Conservation (phyloP, 306 rosid species). For the Alnus rubra region DNA sequence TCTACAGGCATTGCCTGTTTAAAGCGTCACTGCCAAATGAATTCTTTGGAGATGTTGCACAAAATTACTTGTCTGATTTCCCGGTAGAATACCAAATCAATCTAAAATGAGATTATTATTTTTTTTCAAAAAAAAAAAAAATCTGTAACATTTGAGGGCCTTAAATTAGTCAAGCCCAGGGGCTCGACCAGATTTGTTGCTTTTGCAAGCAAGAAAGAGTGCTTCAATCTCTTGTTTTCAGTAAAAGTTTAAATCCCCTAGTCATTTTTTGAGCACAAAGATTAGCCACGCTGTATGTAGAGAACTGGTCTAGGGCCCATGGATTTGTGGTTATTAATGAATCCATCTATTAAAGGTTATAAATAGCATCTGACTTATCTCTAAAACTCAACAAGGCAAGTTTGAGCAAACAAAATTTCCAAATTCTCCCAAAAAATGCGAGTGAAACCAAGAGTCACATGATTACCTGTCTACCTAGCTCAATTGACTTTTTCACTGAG, state of each 20-base stretch:
- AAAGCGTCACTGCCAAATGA: too few species aligned
- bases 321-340: not conserved
- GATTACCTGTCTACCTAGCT: conserved; percentile 20
- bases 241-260: not conserved
- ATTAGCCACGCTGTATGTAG: not conserved
- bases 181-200: too few species aligned
- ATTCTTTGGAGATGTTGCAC: too few species aligned
- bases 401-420: conserved; percentile 27
- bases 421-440: conserved; percentile 24
- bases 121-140: too few species aligned
- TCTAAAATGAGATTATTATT: too few species aligned
- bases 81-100: too few species aligned
- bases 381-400: conserved; percentile 3
- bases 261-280: not conserved
- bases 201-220: too few species aligned
- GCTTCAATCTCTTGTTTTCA: not conserved
- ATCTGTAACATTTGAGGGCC: too few species aligned
- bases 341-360: not conserved
- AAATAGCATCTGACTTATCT: not conserved
- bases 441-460: conserved; percentile 18
- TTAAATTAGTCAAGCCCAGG: too few species aligned
- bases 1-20: too few species aligned
- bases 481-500: conserved; percentile 41
- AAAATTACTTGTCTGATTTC: too few species aligned
- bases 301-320: not conserved